Base-by-base conservation (phyloP, 768 basidiomycete genomes). In the Suillus ampliporus region DNA sequence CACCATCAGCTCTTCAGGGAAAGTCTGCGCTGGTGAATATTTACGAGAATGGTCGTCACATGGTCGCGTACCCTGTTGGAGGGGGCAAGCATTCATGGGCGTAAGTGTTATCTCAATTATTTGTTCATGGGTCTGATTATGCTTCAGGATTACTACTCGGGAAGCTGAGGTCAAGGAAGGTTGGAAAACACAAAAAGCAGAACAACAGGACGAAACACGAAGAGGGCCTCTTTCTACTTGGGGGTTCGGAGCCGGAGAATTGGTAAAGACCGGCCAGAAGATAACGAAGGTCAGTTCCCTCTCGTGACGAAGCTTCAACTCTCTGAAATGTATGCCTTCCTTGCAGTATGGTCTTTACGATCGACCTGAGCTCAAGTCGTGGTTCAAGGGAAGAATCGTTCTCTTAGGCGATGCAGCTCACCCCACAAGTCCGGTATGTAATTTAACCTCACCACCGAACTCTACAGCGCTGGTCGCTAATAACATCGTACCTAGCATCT, bases 351-450 rank as follows among this genome's bases (percentile, higher is more conserved):
- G 80, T 6, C 60, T 82, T 56, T 82, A 82, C 64, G 80, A 81
- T 64, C 78, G 81, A 19, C 78, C 78, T 9, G 77, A 79, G 50
- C 66, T 82, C 31, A 63, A 69, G 34, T 68, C 73, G 4, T 83
- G 82, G 82, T 76, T 80, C 64, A 72, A 74, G 43, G 78, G 78
- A 28, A 74, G 80, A 14, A 76, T 82, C 13, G 72, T 80, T 9
- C 73, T 83, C 41, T 70, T 81, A 13, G 81, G 82, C 8, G 82
- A 82, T 65, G 81, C 80, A 8, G 82, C 81, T 5, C 81, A 82
- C 65, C 81, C 81, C 5, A 81, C 81, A 5, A 80, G 77, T 63
- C 81, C 82, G 1, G 80, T 81, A 13, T 54, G 80, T 68, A 2
- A 7, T 19, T 31, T 52, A 7, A n/a, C n/a, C 60, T 52, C 10